Percentiles rank a stretch among this genome's conserved stretches.
phyloP scores from a whole-genome alignment of 495 filamentous ascomycete genomes.

The Penicillium steckii region DNA sequence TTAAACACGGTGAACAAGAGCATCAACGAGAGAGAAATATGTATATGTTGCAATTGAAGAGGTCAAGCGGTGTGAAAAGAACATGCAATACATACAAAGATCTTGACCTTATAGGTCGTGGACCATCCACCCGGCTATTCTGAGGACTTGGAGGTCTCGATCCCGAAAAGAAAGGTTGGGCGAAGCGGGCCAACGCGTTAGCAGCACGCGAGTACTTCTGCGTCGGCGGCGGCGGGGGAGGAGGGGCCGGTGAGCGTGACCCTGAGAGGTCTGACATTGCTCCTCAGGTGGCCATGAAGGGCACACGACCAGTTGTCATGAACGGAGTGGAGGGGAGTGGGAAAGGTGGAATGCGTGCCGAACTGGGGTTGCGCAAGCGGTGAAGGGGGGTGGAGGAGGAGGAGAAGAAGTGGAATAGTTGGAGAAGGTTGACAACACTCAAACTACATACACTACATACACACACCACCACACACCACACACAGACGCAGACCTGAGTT shows the following conservation, averaged over 20 bases:
- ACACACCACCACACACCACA: no score
- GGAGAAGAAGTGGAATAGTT: no score
- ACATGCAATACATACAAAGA: constrained; percentile 36
- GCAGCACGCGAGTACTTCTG: constrained; percentile 51
- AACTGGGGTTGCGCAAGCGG: constrained; percentile 16
- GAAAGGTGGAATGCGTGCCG: constrained; percentile 5
- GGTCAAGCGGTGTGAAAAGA: constrained; percentile 23
- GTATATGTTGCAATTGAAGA: background rate
- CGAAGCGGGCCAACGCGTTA: constrained; percentile 56
- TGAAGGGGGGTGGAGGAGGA: constrained; percentile 12
- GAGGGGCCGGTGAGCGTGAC: constrained; percentile 38
- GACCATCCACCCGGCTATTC: constrained; percentile 34
- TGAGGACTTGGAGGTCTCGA: constrained; percentile 56
- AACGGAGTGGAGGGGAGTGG: constrained; percentile 18
- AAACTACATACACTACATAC: no score
- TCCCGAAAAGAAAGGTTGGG: constrained; percentile 56
- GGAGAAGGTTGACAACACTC: no score
- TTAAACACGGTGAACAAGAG: background rate
- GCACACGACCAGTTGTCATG: constrained; percentile 29
- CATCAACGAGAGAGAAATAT: no score
- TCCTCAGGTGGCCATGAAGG: constrained; percentile 24
- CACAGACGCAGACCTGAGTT: background rate
- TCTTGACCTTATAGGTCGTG: constrained; percentile 42
- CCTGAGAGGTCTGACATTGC: constrained; percentile 47
- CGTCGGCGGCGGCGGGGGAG: constrained; percentile 52